Evolutionary conservation across 148 eudicot species (phyloP).

Genomic region (Camellia sinensis): DNA sequence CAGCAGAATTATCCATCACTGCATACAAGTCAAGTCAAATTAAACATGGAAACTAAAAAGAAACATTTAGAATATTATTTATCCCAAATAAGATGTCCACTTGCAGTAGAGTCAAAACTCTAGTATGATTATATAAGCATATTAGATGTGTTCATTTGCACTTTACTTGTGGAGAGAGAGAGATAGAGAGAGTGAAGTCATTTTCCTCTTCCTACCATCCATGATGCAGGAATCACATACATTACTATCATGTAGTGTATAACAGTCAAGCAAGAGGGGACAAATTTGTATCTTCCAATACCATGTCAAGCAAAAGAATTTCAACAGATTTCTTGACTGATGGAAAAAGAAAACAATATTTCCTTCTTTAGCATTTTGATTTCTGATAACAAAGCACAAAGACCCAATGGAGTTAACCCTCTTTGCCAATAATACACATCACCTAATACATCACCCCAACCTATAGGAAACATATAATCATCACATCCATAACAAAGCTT

Average conservation of each 20-base stretch:
- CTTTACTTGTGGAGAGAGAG: not conserved
- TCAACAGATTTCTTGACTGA: not conserved
- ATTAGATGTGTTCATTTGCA: not conserved
- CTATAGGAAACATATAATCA: not conserved
- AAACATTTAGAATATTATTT: not conserved
- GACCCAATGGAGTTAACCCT: not conserved
- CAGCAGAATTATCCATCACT: slow-evolving; percentile 65
- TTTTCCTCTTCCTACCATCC: not conserved
- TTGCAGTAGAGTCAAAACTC: not conserved
- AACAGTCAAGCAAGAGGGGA: not conserved
- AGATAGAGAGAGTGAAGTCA: not conserved
- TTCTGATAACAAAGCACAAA: not conserved
- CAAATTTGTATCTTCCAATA: not conserved
- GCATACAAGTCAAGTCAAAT: slow-evolving; percentile 8
- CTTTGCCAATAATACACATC: not conserved
- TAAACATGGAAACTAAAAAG: not conserved
- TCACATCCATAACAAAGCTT: not conserved
- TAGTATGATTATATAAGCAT: not conserved
- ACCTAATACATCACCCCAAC: not conserved
- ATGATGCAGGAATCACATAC: not conserved
- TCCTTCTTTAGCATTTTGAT: not conserved
- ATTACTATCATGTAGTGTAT: not conserved
- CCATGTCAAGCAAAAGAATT: not conserved
- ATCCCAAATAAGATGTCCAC: slow-evolving; percentile 1
- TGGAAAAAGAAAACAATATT: not conserved